Conservation (phyloP, 208 protist genomes). For the Trichomonas vaginalis region DNA sequence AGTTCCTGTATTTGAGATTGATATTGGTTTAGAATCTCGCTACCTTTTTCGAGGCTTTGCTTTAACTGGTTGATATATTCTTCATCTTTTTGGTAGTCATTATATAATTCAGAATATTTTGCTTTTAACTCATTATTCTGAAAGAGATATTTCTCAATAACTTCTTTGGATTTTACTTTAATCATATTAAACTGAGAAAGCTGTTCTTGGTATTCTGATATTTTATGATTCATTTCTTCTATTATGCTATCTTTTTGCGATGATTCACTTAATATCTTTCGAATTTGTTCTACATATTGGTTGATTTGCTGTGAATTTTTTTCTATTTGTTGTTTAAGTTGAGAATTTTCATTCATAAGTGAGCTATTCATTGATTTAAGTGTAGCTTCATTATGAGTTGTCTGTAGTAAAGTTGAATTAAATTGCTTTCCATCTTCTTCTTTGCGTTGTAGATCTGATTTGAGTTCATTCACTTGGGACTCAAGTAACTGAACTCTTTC, state of each 20-base stretch:
- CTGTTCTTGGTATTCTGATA: background rate
- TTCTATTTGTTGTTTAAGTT: background rate
- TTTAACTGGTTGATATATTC: background rate
- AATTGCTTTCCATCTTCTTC: background rate
- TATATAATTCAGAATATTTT: background rate
- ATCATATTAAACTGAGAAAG: background rate
- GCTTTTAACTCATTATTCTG: background rate
- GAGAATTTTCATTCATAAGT: background rate
- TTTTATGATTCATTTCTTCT: background rate
- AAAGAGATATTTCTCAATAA: background rate
- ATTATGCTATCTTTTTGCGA: background rate
- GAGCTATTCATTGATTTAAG: background rate
- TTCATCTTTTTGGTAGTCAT: background rate
- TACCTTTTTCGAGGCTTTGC: background rate
- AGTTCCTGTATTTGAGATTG: background rate
- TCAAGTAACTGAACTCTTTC: background rate
- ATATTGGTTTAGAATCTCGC: background rate
- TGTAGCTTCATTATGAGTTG: background rate
- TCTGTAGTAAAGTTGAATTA: background rate
- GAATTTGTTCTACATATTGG: background rate
- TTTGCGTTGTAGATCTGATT: background rate
- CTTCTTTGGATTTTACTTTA: background rate
- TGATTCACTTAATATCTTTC: background rate
- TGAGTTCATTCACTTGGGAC: background rate
- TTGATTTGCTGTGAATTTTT: background rate